phyloP scores from a whole-genome alignment of 805 yeast species.

The Nakazawaea laoshanensis region DNA sequence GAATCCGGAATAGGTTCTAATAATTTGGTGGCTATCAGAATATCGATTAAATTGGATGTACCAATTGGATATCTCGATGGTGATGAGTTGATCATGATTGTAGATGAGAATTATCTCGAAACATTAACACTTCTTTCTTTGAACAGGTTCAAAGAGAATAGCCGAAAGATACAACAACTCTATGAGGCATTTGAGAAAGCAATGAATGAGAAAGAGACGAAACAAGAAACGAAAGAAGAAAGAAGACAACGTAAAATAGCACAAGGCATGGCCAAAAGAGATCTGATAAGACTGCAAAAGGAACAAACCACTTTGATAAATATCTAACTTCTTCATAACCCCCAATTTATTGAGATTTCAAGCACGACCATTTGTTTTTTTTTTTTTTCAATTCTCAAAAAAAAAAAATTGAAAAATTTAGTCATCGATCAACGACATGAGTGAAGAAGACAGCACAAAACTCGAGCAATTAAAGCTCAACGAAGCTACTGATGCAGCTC shows the following conservation, averaged over 20 bases:
- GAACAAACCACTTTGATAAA: no score
- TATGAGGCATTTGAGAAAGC: slow-evolving; percentile 31
- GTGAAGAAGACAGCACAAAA: slow-evolving; percentile 7
- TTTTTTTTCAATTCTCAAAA: no score
- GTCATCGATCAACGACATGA: slow-evolving; percentile 5
- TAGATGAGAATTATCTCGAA: slow-evolving; percentile 40
- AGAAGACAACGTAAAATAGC: slow-evolving; percentile 41
- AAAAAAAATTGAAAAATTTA: no score
- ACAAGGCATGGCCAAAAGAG: slow-evolving; percentile 38
- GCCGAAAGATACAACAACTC: slow-evolving; percentile 42
- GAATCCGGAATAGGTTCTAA: slow-evolving; percentile 83
- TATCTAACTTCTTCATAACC: no score
- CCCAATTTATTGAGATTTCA: no score
- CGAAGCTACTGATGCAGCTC: slow-evolving; percentile 1
- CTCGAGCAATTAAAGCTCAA: slow-evolving; percentile 8
- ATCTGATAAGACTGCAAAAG: background rate
- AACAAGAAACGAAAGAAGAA: slow-evolving; percentile 46
- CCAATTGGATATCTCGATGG: slow-evolving; percentile 56
- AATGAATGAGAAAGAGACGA: slow-evolving; percentile 9
- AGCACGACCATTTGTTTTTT: no score
- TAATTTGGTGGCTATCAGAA: slow-evolving; percentile 69
- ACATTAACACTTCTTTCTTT: slow-evolving; percentile 45
- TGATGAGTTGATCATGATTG: slow-evolving; percentile 32
- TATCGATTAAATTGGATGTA: slow-evolving; percentile 62
- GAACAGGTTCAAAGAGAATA: slow-evolving; percentile 63